Base-by-base conservation (phyloP, 2,329 filamentous ascomycete genomes). In the Exophiala dermatitidis region DNA sequence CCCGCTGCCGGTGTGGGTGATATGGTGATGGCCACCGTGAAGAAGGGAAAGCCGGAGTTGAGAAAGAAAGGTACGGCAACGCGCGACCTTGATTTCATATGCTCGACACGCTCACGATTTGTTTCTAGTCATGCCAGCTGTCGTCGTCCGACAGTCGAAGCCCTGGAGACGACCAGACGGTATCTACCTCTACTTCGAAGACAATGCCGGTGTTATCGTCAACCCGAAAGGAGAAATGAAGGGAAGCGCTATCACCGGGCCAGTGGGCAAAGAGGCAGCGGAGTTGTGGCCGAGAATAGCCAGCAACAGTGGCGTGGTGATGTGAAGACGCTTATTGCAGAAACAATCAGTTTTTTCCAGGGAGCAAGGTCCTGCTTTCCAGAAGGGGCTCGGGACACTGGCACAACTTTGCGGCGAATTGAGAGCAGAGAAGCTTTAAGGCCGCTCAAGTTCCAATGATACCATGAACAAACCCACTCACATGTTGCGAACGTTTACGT, bases 141-240 rank as follows among this genome's bases (percentile, higher is more conserved):
- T 98, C 73, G 93, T 98, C 72, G 91, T 97, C 74, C 83, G 93
- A 76, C 93, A 97, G 82, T 88, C 86, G 81, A 98, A 98, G 86
- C 93, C 93, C 70, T 98, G 93, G 93, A 90, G 93, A 83, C 86
- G 93, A 76, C 87, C 88, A 68, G 93, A 98, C 76, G 94, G 93
- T 78, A 88, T 97, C 71, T 98, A 89, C 84, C 85, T 98, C 68
- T 98, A 98, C 84, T 98, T 98, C 72, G 93, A 98, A 88, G 94
- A 98, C 80, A 98, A 98, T 77, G 93, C 93, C 74, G 93, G 93
- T 85, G 93, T 98, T 71, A 98, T 98, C 72, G 93, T 98, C 82
- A 98, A 98, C 83, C 90, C 91, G 77, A 98, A 98, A 88, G 93
- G 93, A 80, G 93, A 98, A 82, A 98, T 98, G 93, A 98, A 98